Evolutionary conservation across 805 yeast species (phyloP).

Genomic region (Wickerhamomyces mucosus): DNA sequence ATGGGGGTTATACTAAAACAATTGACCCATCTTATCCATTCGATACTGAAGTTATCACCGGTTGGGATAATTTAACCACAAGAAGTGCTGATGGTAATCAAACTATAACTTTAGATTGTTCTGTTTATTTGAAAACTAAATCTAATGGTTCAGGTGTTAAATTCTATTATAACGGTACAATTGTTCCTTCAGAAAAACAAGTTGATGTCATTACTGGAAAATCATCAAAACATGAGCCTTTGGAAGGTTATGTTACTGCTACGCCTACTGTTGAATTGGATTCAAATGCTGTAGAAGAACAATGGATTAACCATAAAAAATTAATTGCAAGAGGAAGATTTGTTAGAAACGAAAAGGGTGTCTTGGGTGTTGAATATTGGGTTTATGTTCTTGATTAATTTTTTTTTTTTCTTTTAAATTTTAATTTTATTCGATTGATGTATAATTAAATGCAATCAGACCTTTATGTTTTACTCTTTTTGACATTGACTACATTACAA

Average conservation of each 20-base stretch:
- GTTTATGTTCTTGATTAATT: conserved; percentile 22
- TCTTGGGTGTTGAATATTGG: conserved; percentile 45
- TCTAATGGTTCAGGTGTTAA: conserved; percentile 31
- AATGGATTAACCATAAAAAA: conserved; percentile 42
- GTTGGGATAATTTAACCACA: conserved; percentile 39
- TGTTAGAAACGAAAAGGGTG: conserved; percentile 35
- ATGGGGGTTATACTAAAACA: conserved; percentile 28
- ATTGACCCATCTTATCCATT: conserved; percentile 28
- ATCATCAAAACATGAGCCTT: conserved; percentile 25
- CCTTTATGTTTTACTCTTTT: too few relatives aligned
- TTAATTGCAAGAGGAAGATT: conserved; percentile 54
- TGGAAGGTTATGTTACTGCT: conserved; percentile 39
- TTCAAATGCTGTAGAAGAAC: conserved; percentile 31
- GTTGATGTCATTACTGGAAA: conserved; percentile 27
- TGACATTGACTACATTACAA: too few relatives aligned
- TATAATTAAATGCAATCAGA: too few relatives aligned
- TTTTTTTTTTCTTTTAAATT: not conserved
- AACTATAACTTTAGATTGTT: conserved; percentile 36
- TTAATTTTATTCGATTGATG: too few relatives aligned
- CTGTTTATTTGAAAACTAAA: conserved; percentile 35
- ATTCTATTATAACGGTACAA: conserved; percentile 40
- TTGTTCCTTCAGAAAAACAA: conserved; percentile 27
- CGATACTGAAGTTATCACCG: conserved; percentile 27
- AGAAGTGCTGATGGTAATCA: conserved; percentile 19
- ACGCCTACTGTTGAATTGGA: conserved; percentile 37